Conservation (phyloP, 2,329 filamentous ascomycete species). For the Apiospora phragmitis region DNA sequence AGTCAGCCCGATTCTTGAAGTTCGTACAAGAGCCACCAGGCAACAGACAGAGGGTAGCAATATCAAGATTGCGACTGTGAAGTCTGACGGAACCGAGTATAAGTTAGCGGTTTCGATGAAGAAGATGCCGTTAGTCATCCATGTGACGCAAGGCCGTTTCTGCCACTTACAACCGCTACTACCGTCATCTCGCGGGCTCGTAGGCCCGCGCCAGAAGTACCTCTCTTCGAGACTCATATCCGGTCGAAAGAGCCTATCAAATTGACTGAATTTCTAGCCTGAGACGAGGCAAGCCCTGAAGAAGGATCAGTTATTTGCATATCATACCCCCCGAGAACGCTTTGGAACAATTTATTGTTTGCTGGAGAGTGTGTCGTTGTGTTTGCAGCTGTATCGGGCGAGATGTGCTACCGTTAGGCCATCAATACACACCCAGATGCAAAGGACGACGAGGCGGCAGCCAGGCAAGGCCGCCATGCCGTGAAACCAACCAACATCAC, state of each 20-base stretch:
- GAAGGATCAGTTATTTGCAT: too few relatives aligned
- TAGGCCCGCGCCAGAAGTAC: neutral
- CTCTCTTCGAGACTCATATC: neutral
- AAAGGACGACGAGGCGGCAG: neutral
- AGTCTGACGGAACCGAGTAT: too few relatives aligned
- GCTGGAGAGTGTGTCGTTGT: neutral
- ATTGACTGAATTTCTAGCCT: neutral
- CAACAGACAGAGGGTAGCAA: too few relatives aligned
- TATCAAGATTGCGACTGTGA: too few relatives aligned
- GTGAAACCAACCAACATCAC: neutral
- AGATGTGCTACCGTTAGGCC: neutral
- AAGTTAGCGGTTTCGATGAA: too few relatives aligned
- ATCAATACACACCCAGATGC: neutral
- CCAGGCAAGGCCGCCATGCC: neutral
- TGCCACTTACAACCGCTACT: too few relatives aligned
- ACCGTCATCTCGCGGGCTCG: too few relatives aligned
- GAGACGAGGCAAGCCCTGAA: neutral
- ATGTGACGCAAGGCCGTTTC: too few relatives aligned
- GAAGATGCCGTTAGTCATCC: too few relatives aligned
- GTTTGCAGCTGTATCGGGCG: neutral
- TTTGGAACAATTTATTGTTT: neutral
- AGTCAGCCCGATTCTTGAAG: too few relatives aligned
- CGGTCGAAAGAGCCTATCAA: neutral
- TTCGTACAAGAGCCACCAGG: too few relatives aligned
- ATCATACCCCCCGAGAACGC: neutral